These are phyloP conservation scores for Mycena latifolia DNA, from an alignment of 768 basidiomycete species.

Conservation along the genomic window DNA sequence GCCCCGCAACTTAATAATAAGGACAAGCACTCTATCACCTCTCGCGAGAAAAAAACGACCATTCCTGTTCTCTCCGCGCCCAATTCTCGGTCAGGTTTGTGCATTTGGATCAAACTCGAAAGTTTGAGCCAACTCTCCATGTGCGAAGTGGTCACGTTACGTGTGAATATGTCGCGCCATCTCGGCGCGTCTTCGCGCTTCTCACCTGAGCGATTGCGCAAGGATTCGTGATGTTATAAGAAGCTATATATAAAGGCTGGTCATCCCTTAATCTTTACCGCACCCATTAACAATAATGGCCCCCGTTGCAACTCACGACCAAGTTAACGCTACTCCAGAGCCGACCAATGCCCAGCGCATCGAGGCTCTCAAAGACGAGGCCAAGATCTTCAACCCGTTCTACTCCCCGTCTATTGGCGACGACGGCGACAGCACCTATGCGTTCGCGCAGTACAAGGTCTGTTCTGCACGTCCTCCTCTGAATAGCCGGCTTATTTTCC, in stretches of 20 bases:
- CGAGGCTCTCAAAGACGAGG: conserved; percentile 40
- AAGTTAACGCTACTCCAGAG: conserved; percentile 30
- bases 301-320: conserved; percentile 59
- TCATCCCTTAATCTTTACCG: background rate
- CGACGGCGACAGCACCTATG: conserved; percentile 63
- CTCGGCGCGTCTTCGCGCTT: conserved; percentile 14
- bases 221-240: conserved; percentile 4
- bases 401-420: conserved; percentile 72
- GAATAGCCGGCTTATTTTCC: background rate
- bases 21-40: background rate
- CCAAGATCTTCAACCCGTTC: conserved; percentile 69
- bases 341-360: conserved; percentile 35
- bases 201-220: conserved; percentile 9
- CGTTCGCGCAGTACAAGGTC: conserved; percentile 72
- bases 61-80: background rate
- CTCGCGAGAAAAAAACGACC: background rate
- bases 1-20: background rate
- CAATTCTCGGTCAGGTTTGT: background rate
- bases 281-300: conserved; percentile 53
- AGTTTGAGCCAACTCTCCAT: background rate
- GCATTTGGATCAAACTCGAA: too few species aligned
- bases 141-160: conserved; percentile 18
- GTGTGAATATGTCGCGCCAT: conserved; percentile 29
- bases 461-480: conserved; percentile 18
- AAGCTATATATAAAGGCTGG: background rate